phyloP scores from a whole-genome alignment of 139 green algal genomes.

The Chlamydomonas urium region DNA sequence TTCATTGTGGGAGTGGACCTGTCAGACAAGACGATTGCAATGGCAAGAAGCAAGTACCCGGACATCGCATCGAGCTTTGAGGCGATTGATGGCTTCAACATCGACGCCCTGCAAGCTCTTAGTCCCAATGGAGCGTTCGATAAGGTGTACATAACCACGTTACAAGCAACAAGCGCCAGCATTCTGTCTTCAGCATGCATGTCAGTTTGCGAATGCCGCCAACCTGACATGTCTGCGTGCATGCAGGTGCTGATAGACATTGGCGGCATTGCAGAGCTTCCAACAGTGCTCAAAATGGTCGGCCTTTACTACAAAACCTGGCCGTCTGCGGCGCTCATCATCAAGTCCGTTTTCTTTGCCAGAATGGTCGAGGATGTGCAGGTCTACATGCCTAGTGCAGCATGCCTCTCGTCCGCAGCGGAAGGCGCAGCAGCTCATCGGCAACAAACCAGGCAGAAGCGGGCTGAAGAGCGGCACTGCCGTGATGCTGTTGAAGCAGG shows the following conservation, averaged over 20 bases:
- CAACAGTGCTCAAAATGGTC: conserved; percentile 29
- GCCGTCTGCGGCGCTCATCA: neutral
- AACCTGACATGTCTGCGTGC: neutral
- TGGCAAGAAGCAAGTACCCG: neutral
- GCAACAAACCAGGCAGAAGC: too few relatives aligned
- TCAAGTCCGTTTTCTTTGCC: conserved; percentile 11
- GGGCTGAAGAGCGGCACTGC: too few relatives aligned
- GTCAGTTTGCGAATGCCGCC: neutral
- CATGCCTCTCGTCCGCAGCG: too few relatives aligned
- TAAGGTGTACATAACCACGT: too few relatives aligned
- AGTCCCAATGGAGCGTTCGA: conserved; percentile 19
- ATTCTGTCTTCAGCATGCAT: neutral
- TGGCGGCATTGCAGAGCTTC: conserved; percentile 35
- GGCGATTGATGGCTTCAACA: conserved; percentile 17
- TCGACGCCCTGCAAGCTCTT: conserved; percentile 10
- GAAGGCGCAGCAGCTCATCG: too few relatives aligned
- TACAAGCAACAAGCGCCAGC: too few relatives aligned
- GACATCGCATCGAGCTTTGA: neutral
- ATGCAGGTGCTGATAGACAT: conserved; percentile 37
- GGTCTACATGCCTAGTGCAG: too few relatives aligned
- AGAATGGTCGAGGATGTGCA: conserved; percentile 1
- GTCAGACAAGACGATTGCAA: neutral
- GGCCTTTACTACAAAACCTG: conserved; percentile 30
- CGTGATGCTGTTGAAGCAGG: too few relatives aligned
- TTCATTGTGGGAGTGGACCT: conserved; percentile 22